Percentiles rank a stretch among this genome's conserved stretches.
Evolutionary conservation across 306 rosid genomes (phyloP).

Genomic region (Dalbergia cochinchinensis): DNA sequence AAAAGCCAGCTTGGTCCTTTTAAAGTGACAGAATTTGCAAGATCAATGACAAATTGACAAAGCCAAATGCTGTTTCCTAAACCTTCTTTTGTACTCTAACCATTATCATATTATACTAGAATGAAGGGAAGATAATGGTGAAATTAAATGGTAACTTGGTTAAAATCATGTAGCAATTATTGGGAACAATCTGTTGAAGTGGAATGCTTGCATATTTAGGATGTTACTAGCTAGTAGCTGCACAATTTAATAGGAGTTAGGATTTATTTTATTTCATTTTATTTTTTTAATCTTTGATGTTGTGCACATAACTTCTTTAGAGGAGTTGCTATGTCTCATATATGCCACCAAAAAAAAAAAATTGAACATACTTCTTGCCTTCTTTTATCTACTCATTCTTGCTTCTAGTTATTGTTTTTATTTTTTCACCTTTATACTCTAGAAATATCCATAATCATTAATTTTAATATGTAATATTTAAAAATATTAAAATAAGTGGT

Average conservation of each 20-base stretch:
- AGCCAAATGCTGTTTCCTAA: conserved; percentile 32
- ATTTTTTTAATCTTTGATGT: neutral
- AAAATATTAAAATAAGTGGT: too few relatives aligned
- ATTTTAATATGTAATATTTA: too few relatives aligned
- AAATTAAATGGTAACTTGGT: conserved; percentile 20
- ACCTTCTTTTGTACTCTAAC: conserved; percentile 19
- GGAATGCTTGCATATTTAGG: conserved; percentile 29
- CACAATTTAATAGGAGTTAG: neutral
- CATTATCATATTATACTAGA: conserved; percentile 29
- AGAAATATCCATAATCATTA: too few relatives aligned
- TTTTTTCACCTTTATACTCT: neutral
- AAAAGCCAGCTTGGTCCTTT: conserved; percentile 46
- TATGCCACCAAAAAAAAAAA: too few relatives aligned
- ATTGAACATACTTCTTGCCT: neutral
- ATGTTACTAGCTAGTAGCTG: neutral
- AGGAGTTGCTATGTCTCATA: conserved; percentile 4
- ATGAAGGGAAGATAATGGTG: conserved; percentile 29
- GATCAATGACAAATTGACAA: neutral
- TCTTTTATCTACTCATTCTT: neutral
- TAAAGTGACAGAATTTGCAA: conserved; percentile 51
- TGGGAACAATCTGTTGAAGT: conserved; percentile 1
- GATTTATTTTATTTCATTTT: neutral
- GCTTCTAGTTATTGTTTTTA: conserved; percentile 25
- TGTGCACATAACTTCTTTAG: neutral
- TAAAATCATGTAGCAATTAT: conserved; percentile 24